Evolutionary conservation across 1,139 yeast genomes (phyloP), one percentile per base, ranked within the genome.

Genomic region (Meyerozyma sp.): DNA sequence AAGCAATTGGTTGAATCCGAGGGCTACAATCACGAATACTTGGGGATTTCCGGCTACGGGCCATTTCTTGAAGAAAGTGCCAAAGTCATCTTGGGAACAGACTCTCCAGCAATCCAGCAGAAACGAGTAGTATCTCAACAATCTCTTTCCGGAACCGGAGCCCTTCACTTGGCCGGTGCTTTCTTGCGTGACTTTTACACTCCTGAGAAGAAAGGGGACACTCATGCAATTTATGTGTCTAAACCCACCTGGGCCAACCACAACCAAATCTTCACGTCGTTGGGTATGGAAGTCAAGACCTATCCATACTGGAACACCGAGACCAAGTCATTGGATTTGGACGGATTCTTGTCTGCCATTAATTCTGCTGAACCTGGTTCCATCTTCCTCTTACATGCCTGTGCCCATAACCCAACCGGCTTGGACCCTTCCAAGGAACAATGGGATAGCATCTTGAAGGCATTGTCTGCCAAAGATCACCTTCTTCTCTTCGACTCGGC

Each of bases 231-330:
- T 40, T 91, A 89, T 66, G 66, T 91, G 46, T 86, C 96, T 8
- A 73, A 79, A 51, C 98, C 98, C 48, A 91, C 98, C 23, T 93
- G 98, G 98, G 96, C 93, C 44, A 93, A 91, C 72, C 98, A 93
- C 68, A 74, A 77, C 63, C 87, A 84, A 61, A 86, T 93, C 54
- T 93, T 88, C 63, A 73, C 76, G 53, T 71, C 79, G 48, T 74
- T 79, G 47, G 95, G 91, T 3, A 58, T 75, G 46, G 60, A 58
- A 40, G 81, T 82, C 40, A 81, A 72, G 40, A 65, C 72, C 38
- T 93, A 93, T 63, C 94, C 96, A 18, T 85, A 85, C 69, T 85
- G 89, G 83, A 76, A 85, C 63, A 65, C 70, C 50, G 68, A 68
- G 41, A 77, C 77, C 53, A 84, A 84, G 62, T 66, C 79, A 2